Evolutionary conservation across 2,329 filamentous ascomycete genomes (phyloP), one percentile per base, ranked within the genome.

Genomic region (Ophiostoma sp.): DNA sequence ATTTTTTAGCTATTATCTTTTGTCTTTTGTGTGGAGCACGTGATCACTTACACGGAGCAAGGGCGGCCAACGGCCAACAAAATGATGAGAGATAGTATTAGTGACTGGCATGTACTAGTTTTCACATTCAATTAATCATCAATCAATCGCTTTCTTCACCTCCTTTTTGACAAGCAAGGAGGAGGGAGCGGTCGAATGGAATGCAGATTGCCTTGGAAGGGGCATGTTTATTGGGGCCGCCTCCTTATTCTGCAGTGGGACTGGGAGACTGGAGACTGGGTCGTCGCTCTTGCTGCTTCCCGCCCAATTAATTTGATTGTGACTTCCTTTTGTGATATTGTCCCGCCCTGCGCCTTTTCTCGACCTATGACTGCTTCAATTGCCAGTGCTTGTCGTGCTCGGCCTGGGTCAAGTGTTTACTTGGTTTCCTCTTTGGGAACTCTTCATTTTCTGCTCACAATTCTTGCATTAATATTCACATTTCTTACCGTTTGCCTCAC

Each of bases 241-340:
- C 58, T 40, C 58, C 58, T 36, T 40, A 14, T 62, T 36, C 5
- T 41, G 36, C 4, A 14, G 58, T 62, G 58, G 58, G 58, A 62
- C 58, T 41, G 58, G 36, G 27, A 27, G 27, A 27, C 27, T 27
- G 27, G 27, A 27, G 27, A 27, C 27, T 27, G 27, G 27, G 27
- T 27, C 27, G 58, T 62, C 58, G 58, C 58, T 62, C 58, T 62
- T 62, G 58, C 58, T 11, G 58, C 58, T 41, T 12, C 49, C 18
- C 6, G 38, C 38, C 58, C 58, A 62, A 62, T 62, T 2, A 38
- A 62, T 62, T 41, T 14, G 14, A 36, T 36, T 11, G 58, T 36
- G 6, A 40, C 58, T 62, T 62, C 58, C 58, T 7, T 41, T 62
- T 62, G 38, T 62, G 58, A 40, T 41, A 16, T 41, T 62, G 58